phyloP scores from a whole-genome alignment of 2,329 filamentous ascomycete genomes.

The Reticulascus tulasneorum region DNA sequence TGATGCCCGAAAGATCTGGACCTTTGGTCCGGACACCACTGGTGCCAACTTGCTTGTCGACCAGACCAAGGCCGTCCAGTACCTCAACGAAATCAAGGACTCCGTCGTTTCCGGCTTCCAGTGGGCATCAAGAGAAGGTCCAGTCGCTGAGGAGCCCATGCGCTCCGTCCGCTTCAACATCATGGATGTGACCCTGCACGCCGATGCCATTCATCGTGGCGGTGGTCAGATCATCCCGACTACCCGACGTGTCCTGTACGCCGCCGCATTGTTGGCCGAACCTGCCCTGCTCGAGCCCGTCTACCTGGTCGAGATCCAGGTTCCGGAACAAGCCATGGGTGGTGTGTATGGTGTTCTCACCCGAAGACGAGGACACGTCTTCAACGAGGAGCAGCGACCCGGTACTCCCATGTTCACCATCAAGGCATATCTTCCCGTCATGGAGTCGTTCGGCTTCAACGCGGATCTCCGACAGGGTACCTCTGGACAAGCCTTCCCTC shows the following conservation, averaged over 20 bases:
- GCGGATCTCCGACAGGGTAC: constrained; percentile 91
- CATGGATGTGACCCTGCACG: constrained; percentile 98
- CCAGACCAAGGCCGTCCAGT: constrained; percentile 99
- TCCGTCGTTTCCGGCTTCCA: constrained; percentile 99
- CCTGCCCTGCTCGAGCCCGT: constrained; percentile 93
- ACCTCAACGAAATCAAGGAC: constrained; percentile 99
- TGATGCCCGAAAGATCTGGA: constrained; percentile 99
- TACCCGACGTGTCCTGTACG: constrained; percentile 95
- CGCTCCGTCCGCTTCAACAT: constrained; percentile 97
- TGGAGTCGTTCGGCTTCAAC: constrained; percentile 99
- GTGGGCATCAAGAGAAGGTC: constrained; percentile 97
- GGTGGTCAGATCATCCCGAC: constrained; percentile 99
- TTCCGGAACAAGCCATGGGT: constrained; percentile 97
- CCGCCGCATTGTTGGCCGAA: constrained; percentile 83
- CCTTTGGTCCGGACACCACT: constrained; percentile 95
- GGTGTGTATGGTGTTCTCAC: constrained; percentile 99
- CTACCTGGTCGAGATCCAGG: constrained; percentile 99
- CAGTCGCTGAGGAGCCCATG: constrained; percentile 97
- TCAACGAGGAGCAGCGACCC: constrained; percentile 95
- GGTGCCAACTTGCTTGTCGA: constrained; percentile 98
- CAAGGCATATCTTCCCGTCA: constrained; percentile 94
- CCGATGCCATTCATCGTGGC: constrained; percentile 99
- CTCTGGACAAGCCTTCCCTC: constrained; percentile 97
- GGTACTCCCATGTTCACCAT: constrained; percentile 99
- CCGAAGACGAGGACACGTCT: constrained; percentile 97